Percentiles rank a stretch among this genome's conserved stretches.
Conservation (phyloP, 1,139 yeast species). For the Ogataea hybrid region DNA sequence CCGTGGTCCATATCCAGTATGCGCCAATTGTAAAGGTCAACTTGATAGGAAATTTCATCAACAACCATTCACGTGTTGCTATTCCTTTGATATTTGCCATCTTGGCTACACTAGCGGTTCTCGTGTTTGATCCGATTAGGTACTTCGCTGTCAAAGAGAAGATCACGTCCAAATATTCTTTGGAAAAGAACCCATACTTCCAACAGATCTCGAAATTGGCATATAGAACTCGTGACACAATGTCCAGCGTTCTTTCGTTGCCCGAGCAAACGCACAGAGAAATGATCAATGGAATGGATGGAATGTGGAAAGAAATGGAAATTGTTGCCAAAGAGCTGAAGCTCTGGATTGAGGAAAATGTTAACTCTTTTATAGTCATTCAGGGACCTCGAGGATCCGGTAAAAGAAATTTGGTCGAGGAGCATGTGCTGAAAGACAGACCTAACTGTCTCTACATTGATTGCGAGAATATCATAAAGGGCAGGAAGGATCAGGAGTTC, state of each 20-base stretch:
- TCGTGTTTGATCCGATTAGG: slow-evolving; percentile 90
- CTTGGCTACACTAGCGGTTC: slow-evolving; percentile 74
- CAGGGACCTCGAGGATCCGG: slow-evolving; percentile 96
- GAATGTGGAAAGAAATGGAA: slow-evolving; percentile 30
- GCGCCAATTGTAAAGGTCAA: slow-evolving; percentile 54
- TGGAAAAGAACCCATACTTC: slow-evolving; percentile 29
- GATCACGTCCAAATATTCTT: slow-evolving; percentile 53
- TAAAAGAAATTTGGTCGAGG: slow-evolving; percentile 74
- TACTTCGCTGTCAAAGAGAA: slow-evolving; percentile 75
- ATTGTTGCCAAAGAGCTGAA: slow-evolving; percentile 64
- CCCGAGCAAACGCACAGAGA: slow-evolving; percentile 33
- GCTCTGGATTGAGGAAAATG: slow-evolving; percentile 80
- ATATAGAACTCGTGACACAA: slow-evolving; percentile 37
- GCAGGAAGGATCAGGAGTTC: slow-evolving; percentile 71
- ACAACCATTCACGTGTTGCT: slow-evolving; percentile 80
- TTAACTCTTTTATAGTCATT: slow-evolving; percentile 81
- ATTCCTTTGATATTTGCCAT: slow-evolving; percentile 63
- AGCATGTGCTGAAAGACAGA: slow-evolving; percentile 58
- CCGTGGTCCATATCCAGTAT: slow-evolving; percentile 73
- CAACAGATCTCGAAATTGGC: slow-evolving; percentile 33
- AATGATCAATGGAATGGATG: slow-evolving; percentile 11
- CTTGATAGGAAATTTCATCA: slow-evolving; percentile 51
- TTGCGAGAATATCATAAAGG: slow-evolving; percentile 71
- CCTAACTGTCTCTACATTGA: slow-evolving; percentile 67
- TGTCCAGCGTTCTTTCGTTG: slow-evolving; percentile 38